Base-by-base conservation (phyloP, 1,139 yeast genomes). In the Diutina rugosa region DNA sequence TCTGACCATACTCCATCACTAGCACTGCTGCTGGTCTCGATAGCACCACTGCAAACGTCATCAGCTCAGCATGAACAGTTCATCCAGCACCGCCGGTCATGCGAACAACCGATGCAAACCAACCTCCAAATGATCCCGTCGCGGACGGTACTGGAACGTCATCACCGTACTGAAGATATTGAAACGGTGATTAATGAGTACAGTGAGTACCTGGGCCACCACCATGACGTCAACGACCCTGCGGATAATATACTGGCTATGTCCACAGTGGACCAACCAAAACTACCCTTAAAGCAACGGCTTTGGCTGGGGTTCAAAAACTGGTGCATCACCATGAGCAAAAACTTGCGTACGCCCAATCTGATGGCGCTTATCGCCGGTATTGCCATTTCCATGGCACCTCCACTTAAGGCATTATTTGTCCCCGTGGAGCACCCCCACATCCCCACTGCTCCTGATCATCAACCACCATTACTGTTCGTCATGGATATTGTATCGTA, bases 381-480 rank as follows among this genome's bases (percentile, higher is more conserved):
- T 1, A 68, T 91, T 55, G 72, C 77, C 2, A 73, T 88, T 29
- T 82, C 95, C 16, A 87, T 91, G 87, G 77, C 93, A 14, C 97
- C 97, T 0, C 91, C 96, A 74, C 74, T 90, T 14, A 86, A 87
- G 63, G 89, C 95, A 0, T 74, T 90, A 41, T 91, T 91, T 67
- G 90, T 87, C 6, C 56, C 59, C 7, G 53, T 49, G 32, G 58
- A 63, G 1, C 28, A 46, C 3, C 60, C 61, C 51, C 16, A 56
- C 56, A 61, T 62, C 56, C 61, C 61, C 51, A 58, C 68, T 2
- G 58, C 56, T 2, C 67, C 68, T 56, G 57, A 51, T 61, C 69
- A 55, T 67, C 73, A 6, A 76, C 80, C 1, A 79, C 76, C 0
- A 57, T 73, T 91, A 54, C 87, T 90, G 32, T 91, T 91, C 63